Evolutionary conservation across 495 filamentous ascomycete species (phyloP).

Genomic region (Saxispiralis lemnorum): DNA sequence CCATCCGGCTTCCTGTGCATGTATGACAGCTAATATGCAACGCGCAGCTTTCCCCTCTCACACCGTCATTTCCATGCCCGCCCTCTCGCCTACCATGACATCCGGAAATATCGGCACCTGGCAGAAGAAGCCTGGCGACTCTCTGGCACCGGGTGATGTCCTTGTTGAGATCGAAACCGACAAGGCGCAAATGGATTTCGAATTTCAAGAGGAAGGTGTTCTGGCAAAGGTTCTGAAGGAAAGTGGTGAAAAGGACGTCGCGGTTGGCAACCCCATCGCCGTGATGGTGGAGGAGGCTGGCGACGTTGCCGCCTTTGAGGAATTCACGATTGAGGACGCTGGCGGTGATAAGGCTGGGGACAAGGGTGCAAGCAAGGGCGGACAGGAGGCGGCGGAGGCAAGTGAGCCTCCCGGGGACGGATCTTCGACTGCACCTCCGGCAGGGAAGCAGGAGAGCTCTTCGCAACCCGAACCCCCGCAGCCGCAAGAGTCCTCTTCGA

Average conservation of each 20-base stretch:
- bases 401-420: conserved; percentile 37
- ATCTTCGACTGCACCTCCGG: conserved; percentile 40
- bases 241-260: conserved; percentile 80
- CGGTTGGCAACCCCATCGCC: conserved; percentile 92
- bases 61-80: conserved; percentile 92
- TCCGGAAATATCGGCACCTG: conserved; percentile 90
- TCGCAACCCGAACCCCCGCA: conserved; percentile 20
- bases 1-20: background rate
- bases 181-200: conserved; percentile 99
- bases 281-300: conserved; percentile 80
- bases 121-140: conserved; percentile 92
- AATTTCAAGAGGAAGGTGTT: conserved; percentile 96
- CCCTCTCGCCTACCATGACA: conserved; percentile 93
- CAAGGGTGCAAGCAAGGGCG: conserved; percentile 37
- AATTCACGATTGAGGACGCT: conserved; percentile 75
- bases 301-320: conserved; percentile 72
- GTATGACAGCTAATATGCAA: conserved; percentile 14
- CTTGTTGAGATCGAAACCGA: conserved; percentile 99
- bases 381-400: conserved; percentile 41
- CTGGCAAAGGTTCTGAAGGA: conserved; percentile 91
- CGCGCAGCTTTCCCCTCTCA: conserved; percentile 69
- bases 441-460: conserved; percentile 29
- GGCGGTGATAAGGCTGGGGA: conserved; percentile 58
- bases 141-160: conserved; percentile 82
- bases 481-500: conserved; percentile 53